Base-by-base conservation (phyloP, 1,284 basidiomycete genomes). In the Cerrena zonata region DNA sequence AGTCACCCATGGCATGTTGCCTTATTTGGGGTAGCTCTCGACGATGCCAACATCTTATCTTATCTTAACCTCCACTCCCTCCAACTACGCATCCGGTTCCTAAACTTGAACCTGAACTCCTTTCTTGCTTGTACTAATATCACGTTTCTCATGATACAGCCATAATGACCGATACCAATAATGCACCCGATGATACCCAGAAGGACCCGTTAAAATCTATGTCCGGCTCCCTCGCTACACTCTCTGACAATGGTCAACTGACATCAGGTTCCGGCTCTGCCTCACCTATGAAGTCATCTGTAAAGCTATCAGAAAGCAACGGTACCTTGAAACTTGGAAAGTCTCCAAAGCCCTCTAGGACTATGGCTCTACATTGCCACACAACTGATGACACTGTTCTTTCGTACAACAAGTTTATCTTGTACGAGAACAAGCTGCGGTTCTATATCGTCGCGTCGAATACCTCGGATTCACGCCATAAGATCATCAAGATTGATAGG, bases 391-490 rank as follows among this genome's bases (percentile, higher is more conserved):
- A 42, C 23, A 42, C 41, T 5, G 19, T 42, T 3, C 41, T 42
- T 23, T 75, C 81, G 0, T 85, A 85, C 66, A 94, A 93, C 70
- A 93, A 93, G 66, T 94, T 93, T 72, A 86, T 91, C 19, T 71
- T 96, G 3, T 95, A 94, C 65, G 93, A 95, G 71, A 95, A 89
- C 57, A 82, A 84, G 52, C 77, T 85, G 45, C 84, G 90, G 12
- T 91, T 94, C 73, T 96, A 85, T 70, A 82, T 97, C 48, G 83
- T 95, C 54, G 91, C 89, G 1, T 90, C 89, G 24, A 91, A 92
- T 67, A 80, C 88, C 2, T 84, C 87, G 10, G 89, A 91, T 53
- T 85, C 87, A 0, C 81, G 87, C 2, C 91, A 94, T 62, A 82
- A 90, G 22, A 90, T 97, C 52, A 80, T 96, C 61, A 95, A 93